Percentiles rank a stretch among this genome's conserved stretches.
Evolutionary conservation across 1,139 yeast species (phyloP).

Genomic region (Nakaseomyces bracarensis): DNA sequence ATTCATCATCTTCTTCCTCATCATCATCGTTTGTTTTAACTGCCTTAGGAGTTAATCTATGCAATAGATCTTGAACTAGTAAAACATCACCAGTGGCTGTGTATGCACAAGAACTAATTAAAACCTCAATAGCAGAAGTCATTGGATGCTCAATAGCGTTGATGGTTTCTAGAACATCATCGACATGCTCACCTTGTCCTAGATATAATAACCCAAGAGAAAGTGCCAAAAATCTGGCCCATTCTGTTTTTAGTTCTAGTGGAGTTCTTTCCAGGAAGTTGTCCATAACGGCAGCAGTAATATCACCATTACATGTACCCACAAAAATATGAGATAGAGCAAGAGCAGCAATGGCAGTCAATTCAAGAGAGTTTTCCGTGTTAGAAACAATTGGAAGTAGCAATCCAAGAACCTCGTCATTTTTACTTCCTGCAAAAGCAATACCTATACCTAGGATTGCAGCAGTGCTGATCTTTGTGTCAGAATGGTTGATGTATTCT

Average conservation of each 20-base stretch:
- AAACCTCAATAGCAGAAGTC: constrained; percentile 77
- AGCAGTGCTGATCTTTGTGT: constrained; percentile 56
- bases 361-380: constrained; percentile 62
- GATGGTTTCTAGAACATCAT: constrained; percentile 88
- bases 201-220: constrained; percentile 88
- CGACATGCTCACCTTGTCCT: constrained; percentile 93
- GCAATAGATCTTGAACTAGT: constrained; percentile 84
- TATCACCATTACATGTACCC: constrained; percentile 92
- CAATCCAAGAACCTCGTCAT: constrained; percentile 71
- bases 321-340: constrained; percentile 92
- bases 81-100: constrained; percentile 98
- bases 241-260: constrained; percentile 69
- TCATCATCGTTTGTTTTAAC: constrained; percentile 38
- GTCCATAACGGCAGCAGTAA: constrained; percentile 83
- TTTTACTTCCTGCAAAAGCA: constrained; percentile 90
- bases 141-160: constrained; percentile 95
- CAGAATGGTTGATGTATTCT: constrained; percentile 59
- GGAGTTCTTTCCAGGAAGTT: constrained; percentile 81
- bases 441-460: constrained; percentile 89
- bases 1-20: constrained; percentile 42
- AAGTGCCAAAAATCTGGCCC: constrained; percentile 83
- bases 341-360: constrained; percentile 78
- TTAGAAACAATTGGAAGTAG: constrained; percentile 86
- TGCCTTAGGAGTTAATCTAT: constrained; percentile 68
- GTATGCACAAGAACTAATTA: constrained; percentile 88